Percentiles rank a stretch among this genome's conserved stretches.
Conservation (phyloP, 768 basidiomycete species). For the Boletus fagicola region DNA sequence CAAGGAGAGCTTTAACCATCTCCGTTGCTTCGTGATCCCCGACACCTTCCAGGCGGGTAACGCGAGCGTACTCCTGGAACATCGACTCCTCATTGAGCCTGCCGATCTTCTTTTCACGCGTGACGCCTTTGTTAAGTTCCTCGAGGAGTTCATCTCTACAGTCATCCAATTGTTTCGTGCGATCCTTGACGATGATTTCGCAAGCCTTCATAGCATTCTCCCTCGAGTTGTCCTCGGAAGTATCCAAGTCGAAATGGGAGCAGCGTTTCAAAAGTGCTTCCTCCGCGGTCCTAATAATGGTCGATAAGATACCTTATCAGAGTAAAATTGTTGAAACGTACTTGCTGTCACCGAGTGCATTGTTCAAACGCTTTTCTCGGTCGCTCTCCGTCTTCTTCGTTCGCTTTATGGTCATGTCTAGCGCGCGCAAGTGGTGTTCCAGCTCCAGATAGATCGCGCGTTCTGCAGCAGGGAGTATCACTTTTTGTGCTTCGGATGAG, state of each 20-base stretch:
- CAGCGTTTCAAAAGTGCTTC: slow-evolving; percentile 94
- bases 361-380: slow-evolving; percentile 81
- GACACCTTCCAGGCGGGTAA: slow-evolving; percentile 60
- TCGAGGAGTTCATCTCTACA: slow-evolving; percentile 72
- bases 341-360: slow-evolving; percentile 88
- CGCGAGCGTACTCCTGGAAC: slow-evolving; percentile 75
- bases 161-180: slow-evolving; percentile 72
- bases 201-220: slow-evolving; percentile 89
- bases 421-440: slow-evolving; percentile 86
- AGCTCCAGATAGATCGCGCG: slow-evolving; percentile 93
- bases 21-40: slow-evolving; percentile 77
- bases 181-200: slow-evolving; percentile 84
- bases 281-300: slow-evolving; percentile 65
- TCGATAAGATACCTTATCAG: not conserved
- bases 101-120: slow-evolving; percentile 67
- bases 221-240: slow-evolving; percentile 44
- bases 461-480: slow-evolving; percentile 87
- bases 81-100: slow-evolving; percentile 66
- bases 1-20: slow-evolving; percentile 55
- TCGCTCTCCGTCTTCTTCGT: slow-evolving; percentile 75
- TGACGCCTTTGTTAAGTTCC: slow-evolving; percentile 63
- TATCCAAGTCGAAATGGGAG: slow-evolving; percentile 89
- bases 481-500: slow-evolving; percentile 56
- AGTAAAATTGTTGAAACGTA: slow-evolving; percentile 30
- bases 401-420: slow-evolving; percentile 76